Base-by-base conservation (phyloP, 2,329 filamentous ascomycete genomes). In the Aschersonia sp. region DNA sequence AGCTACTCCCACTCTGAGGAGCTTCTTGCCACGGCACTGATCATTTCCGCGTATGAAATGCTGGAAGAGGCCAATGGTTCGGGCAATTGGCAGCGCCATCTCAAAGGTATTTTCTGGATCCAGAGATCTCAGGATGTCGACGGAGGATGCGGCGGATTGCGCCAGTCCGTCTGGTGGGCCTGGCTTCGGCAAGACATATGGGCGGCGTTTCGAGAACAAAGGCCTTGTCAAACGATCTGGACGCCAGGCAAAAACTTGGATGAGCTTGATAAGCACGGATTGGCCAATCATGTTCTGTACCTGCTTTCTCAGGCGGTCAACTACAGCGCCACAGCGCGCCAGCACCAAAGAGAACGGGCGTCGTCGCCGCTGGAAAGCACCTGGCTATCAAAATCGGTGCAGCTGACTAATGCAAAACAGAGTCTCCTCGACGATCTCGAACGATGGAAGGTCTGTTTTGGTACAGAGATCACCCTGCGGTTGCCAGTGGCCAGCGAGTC, bases 151-250 rank as follows among this genome's bases (percentile, higher is more conserved):
- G 70, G 72, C 0, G 74, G 76, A 0, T 62, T 82, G 0, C 66
- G 73, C 41, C 70, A 74, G 51, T 73, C 76, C 0, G 73, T 77
- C 0, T 82, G 78, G 79, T 83, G 79, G 78, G 71, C 73, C 1
- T 83, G 78, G 79, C 62, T 82, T 4, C 66, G 76, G n/a, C 79
- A 83, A 55, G 79, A 83, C 55, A 68, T 78, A 0, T 82, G 77
- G 77, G 77, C 76, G 2, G 77, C 77, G 0, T 80, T 81, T 52
- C 68, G 76, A 1, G 77, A 81, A 55, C 66, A 68, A 29, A 63
- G 79, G 5, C 66, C 70, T 6, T 70, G 71, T 2, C 69, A 79
- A 51, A 79, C 69, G 35, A 77, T 79, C 45, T 81, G 76, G 74
- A 66, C 65, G 42, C 76, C 76, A 0, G 70, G 66, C 6, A 72